Base-by-base conservation (phyloP, 371 early-diverging fungal species). In the Actinomortierella wolfii region DNA sequence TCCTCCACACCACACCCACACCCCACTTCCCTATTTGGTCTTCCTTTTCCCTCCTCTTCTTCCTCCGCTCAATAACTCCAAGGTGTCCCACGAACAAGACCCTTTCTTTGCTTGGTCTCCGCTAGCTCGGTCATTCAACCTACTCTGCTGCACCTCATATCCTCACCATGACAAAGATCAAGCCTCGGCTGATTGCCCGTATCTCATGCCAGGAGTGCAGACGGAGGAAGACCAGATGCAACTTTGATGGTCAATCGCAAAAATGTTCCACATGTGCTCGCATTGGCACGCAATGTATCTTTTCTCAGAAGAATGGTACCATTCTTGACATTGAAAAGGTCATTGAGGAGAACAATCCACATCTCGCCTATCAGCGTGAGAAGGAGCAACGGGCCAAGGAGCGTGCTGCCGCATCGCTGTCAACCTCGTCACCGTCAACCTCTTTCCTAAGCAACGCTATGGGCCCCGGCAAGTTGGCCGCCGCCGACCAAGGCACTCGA, bases 281-380 rank as follows among this genome's bases (percentile, higher is more conserved):
- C 18, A 71, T 71, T 34, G 73, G 73, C 47, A 71, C 73, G 1
- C 47, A 58, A 8, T 71, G 73, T 49, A 59, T 71, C 59, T 71
- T 71, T 55, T 47, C 73, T 4, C 73, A 71, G 52, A 71, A 71
- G 73, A 71, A 71, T 26, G 73, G 73, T 8, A 59, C 61, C 51
- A 45, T 71, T 28, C 73, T 71, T 49, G 73, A 71, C 61, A 71
- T 71, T 40, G 62, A 71, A 21, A 71, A 71, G 59, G 73, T 71
- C 62, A 71, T 71, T 65, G 73, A 71, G 40, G 73, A 71, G 26
- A 71, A 71, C 57, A 71, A 71, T 46, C 73, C 73, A 39, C 73
- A 71, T 41, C 59, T 71, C 6, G 56, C 65, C 45, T 61, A 71
- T 41, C 73, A 61, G 46, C 61, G 66, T 0, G 73, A 69, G 47